phyloP scores from a whole-genome alignment of 495 filamentous ascomycete species.

The Parmelia sp. region DNA sequence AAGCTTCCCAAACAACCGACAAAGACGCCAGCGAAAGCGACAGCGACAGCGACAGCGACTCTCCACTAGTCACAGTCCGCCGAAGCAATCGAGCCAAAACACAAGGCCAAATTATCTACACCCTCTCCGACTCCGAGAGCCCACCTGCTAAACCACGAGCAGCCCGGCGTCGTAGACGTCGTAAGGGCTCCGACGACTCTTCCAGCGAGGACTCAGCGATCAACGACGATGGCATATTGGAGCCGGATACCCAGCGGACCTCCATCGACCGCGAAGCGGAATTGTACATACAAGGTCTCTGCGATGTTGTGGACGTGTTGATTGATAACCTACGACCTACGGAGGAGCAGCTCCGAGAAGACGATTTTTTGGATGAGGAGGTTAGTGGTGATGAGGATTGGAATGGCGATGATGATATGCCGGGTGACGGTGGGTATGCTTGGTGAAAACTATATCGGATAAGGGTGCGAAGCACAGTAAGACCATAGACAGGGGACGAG shows the following conservation, averaged over 20 bases:
- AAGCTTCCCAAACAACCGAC: background rate
- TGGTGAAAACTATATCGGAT: constrained; percentile 35
- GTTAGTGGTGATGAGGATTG: constrained; percentile 72
- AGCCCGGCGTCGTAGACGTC: constrained; percentile 7
- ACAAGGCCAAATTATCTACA: constrained; percentile 9
- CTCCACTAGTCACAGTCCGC: constrained; percentile 13
- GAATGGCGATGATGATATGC: constrained; percentile 49
- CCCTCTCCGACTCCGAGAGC: constrained; percentile 7
- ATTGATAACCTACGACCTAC: constrained; percentile 77
- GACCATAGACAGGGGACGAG: too few relatives aligned
- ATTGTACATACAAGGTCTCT: constrained; percentile 63
- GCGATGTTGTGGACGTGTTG: constrained; percentile 67
- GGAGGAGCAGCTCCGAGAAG: constrained; percentile 66
- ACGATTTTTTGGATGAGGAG: constrained; percentile 72
- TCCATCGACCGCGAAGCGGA: constrained; percentile 23
- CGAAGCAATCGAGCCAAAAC: constrained; percentile 17
- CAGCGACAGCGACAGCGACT: constrained; percentile 10
- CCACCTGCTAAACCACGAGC: background rate
- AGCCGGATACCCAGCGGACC: background rate
- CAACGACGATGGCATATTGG: constrained; percentile 21
- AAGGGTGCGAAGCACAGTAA: too few relatives aligned
- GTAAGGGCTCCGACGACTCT: constrained; percentile 15
- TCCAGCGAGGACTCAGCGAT: constrained; percentile 27
- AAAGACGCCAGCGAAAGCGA: constrained; percentile 11
- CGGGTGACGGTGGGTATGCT: constrained; percentile 34